These are phyloP conservation scores for Agrostemma githago DNA, from an alignment of 148 eudicot species.

Conservation along the genomic window DNA sequence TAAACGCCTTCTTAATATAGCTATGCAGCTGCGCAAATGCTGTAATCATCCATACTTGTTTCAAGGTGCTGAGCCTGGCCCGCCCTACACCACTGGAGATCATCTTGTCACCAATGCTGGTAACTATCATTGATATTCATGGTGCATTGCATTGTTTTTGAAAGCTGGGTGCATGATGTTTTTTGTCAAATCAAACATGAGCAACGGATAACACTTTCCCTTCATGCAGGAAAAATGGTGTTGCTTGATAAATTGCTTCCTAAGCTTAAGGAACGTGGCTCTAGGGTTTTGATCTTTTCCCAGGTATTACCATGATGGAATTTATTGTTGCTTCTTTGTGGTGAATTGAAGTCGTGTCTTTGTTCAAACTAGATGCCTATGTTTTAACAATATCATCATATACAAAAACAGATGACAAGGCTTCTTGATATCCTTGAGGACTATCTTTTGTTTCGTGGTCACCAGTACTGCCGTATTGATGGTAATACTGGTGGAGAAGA, in stretches of 20 bases:
- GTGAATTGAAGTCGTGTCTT: conserved; percentile 3
- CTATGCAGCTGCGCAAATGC: conserved; percentile 97
- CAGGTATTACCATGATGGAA: conserved; percentile 44
- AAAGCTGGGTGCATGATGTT: not conserved
- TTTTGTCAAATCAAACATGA: not conserved
- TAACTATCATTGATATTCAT: conserved; percentile 21
- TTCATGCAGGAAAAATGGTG: conserved; percentile 83
- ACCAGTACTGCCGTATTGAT: conserved; percentile 90
- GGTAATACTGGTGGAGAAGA: conserved; percentile 99
- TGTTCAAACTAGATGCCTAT: not conserved
- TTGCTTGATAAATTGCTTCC: conserved; percentile 95
- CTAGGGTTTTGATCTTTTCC: conserved; percentile 92
- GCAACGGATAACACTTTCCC: conserved; percentile 5
- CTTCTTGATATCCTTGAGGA: conserved; percentile 95
- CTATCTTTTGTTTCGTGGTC: conserved; percentile 81
- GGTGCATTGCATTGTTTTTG: not conserved
- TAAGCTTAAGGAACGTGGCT: conserved; percentile 91
- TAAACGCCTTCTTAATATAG: conserved; percentile 90
- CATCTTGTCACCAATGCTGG: conserved; percentile 93
- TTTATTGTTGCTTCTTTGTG: not conserved
- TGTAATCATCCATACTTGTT: conserved; percentile 97
- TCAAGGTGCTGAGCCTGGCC: conserved; percentile 99
- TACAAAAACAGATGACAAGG: conserved; percentile 74
- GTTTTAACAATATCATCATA: conserved; percentile 15
- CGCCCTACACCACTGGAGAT: conserved; percentile 90